These are phyloP conservation scores for Bothriochloa decipiens DNA, from an alignment of 176 grass and related monocot species.

Conservation along the genomic window DNA sequence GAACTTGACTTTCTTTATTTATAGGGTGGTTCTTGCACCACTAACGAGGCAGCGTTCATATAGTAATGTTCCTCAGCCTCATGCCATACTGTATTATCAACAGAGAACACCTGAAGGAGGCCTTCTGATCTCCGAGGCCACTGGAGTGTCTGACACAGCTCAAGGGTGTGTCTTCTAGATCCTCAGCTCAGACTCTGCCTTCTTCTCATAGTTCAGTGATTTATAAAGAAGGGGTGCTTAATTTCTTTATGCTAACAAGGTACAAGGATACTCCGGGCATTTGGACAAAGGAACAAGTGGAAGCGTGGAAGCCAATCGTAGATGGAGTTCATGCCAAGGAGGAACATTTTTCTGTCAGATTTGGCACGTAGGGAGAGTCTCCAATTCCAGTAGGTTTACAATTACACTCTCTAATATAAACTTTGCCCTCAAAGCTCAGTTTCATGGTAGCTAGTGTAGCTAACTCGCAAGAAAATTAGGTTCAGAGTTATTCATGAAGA, in stretches of 20 bases:
- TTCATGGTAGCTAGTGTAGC: neutral
- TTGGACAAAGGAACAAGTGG: slow-evolving; percentile 71
- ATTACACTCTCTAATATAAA: slow-evolving; percentile 3
- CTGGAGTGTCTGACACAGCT: slow-evolving; percentile 74
- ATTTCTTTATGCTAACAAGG: slow-evolving; percentile 33
- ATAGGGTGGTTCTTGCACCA: slow-evolving; percentile 60
- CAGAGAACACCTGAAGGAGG: slow-evolving; percentile 59
- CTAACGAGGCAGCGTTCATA: slow-evolving; percentile 60
- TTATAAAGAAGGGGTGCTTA: neutral
- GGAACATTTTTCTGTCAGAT: slow-evolving; percentile 72
- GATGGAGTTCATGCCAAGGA: slow-evolving; percentile 56
- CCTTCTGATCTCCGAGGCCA: slow-evolving; percentile 63
- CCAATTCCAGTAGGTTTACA: slow-evolving; percentile 48
- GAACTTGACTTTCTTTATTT: neutral
- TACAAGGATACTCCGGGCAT: slow-evolving; percentile 67
- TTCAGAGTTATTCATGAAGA: neutral
- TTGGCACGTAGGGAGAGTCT: slow-evolving; percentile 69
- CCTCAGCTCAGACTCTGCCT: slow-evolving; percentile 27
- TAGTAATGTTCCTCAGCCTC: slow-evolving; percentile 50
- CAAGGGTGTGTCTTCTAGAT: slow-evolving; percentile 53
- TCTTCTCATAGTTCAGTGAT: neutral
- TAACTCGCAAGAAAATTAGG: slow-evolving; percentile 11
- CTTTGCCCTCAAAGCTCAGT: neutral
- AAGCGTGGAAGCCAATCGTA: slow-evolving; percentile 76
- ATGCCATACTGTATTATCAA: slow-evolving; percentile 62